These are phyloP conservation scores for Secale cereale DNA, from an alignment of 176 grass and related monocot genomes.

Conservation along the genomic window DNA sequence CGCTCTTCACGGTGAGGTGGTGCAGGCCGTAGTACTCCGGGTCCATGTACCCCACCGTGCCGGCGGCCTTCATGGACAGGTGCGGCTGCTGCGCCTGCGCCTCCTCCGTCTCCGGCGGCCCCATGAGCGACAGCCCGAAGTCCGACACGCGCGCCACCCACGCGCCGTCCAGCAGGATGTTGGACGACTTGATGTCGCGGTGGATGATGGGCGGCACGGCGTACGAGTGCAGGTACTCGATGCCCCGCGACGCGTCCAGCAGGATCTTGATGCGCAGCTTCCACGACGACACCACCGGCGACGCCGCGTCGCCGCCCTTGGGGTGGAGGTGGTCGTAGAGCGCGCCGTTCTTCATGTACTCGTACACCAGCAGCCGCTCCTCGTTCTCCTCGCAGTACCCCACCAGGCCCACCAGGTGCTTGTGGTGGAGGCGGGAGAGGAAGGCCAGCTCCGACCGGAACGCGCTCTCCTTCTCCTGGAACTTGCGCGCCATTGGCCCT, in stretches of 20 bases:
- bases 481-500: slow-evolving; percentile 36
- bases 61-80: slow-evolving; percentile 56
- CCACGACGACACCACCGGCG: slow-evolving; percentile 63
- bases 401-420: slow-evolving; percentile 77
- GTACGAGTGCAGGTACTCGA: slow-evolving; percentile 97
- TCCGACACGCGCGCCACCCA: slow-evolving; percentile 90
- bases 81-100: not conserved
- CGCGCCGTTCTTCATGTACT: slow-evolving; percentile 96
- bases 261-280: slow-evolving; percentile 82
- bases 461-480: slow-evolving; percentile 91
- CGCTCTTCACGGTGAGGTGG: slow-evolving; percentile 89
- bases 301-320: not conserved
- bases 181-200: slow-evolving; percentile 98
- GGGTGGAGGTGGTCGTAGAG: slow-evolving; percentile 91
- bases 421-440: slow-evolving; percentile 90
- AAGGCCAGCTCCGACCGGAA: slow-evolving; percentile 93
- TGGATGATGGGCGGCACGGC: slow-evolving; percentile 98
- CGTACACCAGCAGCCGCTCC: slow-evolving; percentile 88
- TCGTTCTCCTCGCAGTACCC: slow-evolving; percentile 88
- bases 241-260: slow-evolving; percentile 74
- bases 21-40: slow-evolving; percentile 95
- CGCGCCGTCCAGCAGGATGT: slow-evolving; percentile 72
- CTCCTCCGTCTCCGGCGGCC: slow-evolving; percentile 26
- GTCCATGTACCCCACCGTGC: slow-evolving; percentile 98
- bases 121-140: slow-evolving; percentile 83